A percentile compares a stretch with the other conserved stretches of the same genome.
These are phyloP conservation scores for Wilcoxina mikolae DNA, from an alignment of 495 filamentous ascomycete species.

Conservation along the genomic window DNA sequence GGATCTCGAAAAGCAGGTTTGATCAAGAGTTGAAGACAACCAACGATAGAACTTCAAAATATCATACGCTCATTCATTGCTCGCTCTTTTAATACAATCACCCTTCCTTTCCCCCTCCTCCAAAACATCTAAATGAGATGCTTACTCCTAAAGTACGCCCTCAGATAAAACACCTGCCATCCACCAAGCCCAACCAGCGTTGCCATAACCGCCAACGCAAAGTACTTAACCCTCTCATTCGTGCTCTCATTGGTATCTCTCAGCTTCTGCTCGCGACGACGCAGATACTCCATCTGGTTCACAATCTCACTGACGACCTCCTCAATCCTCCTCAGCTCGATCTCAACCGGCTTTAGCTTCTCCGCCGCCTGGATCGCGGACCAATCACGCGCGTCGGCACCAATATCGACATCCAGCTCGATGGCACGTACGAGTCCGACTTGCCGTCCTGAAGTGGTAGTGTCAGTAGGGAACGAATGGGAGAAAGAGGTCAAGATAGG, in stretches of 20 bases:
- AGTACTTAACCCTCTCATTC: slow-evolving; percentile 97
- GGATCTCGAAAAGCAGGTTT: neutral
- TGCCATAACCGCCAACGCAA: slow-evolving; percentile 86
- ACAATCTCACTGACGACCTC: slow-evolving; percentile 73
- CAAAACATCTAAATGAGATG: slow-evolving; percentile 14
- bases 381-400: slow-evolving; percentile 97
- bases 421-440: slow-evolving; percentile 57
- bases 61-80: neutral
- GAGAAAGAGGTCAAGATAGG: slow-evolving; percentile 1
- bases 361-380: slow-evolving; percentile 87
- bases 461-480: neutral
- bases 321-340: slow-evolving; percentile 83
- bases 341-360: slow-evolving; percentile 96
- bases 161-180: slow-evolving; percentile 95
- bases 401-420: slow-evolving; percentile 97
- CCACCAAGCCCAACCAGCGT: slow-evolving; percentile 79
- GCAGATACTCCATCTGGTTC: slow-evolving; percentile 81
- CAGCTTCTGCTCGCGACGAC: slow-evolving; percentile 79
- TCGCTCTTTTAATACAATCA: slow-evolving; percentile 10
- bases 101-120: slow-evolving; percentile 19
- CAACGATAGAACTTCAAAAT: neutral
- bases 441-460: slow-evolving; percentile 10
- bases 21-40: neutral
- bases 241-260: slow-evolving; percentile 99
- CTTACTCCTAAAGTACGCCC: slow-evolving; percentile 75